A percentile compares a stretch with the other conserved stretches of the same genome.
These are phyloP conservation scores for Aspergillus transmontanensis DNA, from an alignment of 2,329 filamentous ascomycete genomes.

Conservation along the genomic window DNA sequence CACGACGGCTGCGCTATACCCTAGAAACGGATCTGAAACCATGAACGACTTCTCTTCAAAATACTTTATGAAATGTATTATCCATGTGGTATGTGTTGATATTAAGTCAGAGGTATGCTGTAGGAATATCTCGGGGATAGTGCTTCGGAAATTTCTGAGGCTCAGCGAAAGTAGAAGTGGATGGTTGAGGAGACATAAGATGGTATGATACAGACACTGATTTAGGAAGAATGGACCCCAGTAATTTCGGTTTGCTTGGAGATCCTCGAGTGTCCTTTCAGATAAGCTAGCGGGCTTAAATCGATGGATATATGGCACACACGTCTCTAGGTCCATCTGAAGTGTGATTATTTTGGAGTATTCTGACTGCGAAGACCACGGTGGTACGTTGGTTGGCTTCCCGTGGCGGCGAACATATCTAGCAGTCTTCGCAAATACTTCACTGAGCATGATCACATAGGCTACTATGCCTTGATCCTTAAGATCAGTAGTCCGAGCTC, in stretches of 20 bases:
- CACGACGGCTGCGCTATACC: constrained; percentile 55
- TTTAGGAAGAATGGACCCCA: constrained; percentile 58
- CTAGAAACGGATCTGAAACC: constrained; percentile 51
- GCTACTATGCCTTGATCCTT: constrained; percentile 48
- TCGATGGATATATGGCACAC: constrained; percentile 54
- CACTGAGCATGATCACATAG: constrained; percentile 50
- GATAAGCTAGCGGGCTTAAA: constrained; percentile 54
- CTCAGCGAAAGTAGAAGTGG: constrained; percentile 56
- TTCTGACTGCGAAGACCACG: constrained; percentile 55
- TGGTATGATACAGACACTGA: constrained; percentile 57
- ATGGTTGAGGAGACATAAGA: constrained; percentile 57
- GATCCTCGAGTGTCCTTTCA: constrained; percentile 43
- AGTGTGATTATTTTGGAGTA: constrained; percentile 54
- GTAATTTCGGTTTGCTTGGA: constrained; percentile 52
- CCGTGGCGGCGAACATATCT: constrained; percentile 52
- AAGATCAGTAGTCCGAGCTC: constrained; percentile 30
- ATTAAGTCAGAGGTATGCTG: constrained; percentile 58
- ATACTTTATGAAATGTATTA: constrained; percentile 55
- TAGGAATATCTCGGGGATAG: constrained; percentile 57
- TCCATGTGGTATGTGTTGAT: constrained; percentile 56
- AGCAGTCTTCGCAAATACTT: constrained; percentile 53
- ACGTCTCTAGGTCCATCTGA: constrained; percentile 57
- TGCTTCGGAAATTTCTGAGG: constrained; percentile 55
- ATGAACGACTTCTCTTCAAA: constrained; percentile 49
- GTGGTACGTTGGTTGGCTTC: constrained; percentile 46